Percentiles rank a stretch among this genome's conserved stretches.
Conservation (phyloP, 106 monocot species). For the Triglochin maritima region DNA sequence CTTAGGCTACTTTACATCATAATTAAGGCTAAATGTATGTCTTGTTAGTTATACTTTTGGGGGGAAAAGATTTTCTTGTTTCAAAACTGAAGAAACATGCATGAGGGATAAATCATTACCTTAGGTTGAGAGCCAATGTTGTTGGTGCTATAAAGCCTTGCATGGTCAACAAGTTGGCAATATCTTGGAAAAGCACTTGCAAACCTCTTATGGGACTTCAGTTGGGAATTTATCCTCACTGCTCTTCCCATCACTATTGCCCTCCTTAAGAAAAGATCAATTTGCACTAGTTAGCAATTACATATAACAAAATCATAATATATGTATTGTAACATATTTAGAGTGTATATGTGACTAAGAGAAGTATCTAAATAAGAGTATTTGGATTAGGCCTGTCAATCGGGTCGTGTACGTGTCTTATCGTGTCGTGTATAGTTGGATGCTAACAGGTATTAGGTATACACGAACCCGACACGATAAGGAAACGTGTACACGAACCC, state of each 20-base stretch:
- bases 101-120: constrained; percentile 20
- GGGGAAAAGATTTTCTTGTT: background rate
- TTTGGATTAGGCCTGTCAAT: too few relatives aligned
- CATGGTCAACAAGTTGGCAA: constrained; percentile 72
- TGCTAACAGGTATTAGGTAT: too few relatives aligned
- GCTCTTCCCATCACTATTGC: constrained; percentile 68
- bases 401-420: too few relatives aligned
- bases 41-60: too few relatives aligned
- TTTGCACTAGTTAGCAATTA: too few relatives aligned
- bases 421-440: too few relatives aligned
- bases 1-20: too few relatives aligned
- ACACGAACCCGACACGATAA: too few relatives aligned
- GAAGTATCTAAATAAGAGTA: too few relatives aligned
- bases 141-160: constrained; percentile 73
- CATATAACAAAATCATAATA: background rate
- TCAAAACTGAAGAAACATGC: background rate
- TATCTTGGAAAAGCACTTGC: constrained; percentile 55
- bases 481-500: too few relatives aligned
- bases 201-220: constrained; percentile 83
- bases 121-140: constrained; percentile 39
- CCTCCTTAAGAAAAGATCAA: constrained; percentile 24
- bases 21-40: too few relatives aligned
- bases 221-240: constrained; percentile 83
- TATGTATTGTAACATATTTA: background rate
- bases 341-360: too few relatives aligned